Evolutionary conservation across 2,329 filamentous ascomycete species (phyloP), one percentile per base, ranked within the genome.

Genomic region (Aschersonia sp.): DNA sequence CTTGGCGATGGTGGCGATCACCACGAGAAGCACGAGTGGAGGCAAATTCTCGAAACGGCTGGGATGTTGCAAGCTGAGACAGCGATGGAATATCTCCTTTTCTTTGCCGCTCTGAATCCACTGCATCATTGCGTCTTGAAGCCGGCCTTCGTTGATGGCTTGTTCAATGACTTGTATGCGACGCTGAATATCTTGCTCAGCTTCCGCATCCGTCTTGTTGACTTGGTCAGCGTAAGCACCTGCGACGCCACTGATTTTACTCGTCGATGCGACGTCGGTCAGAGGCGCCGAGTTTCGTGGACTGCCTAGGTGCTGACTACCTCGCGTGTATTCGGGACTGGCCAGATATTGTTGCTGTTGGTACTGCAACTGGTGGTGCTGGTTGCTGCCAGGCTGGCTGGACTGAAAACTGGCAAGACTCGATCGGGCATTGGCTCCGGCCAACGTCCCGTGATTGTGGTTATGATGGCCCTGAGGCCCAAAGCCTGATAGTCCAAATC

Each of bases 61-160:
- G 0, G 66, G 60, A 4, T 62, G 60, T 48, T 65, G 66, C 4
- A 61, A 58, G 51, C 63, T 62, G 9, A 69, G 55, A 51, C 65
- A 65, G 32, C 62, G 63, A 32, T 74, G 69, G 61, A 83, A 85
- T 46, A 84, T 74, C 51, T 80, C 75, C 50, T 80, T 72, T 58
- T 80, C 74, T 35, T 75, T 72, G 12, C 72, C 74, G 54, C 74
- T 74, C 62, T 85, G 80, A 48, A 84, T 74, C 80, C 80, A 84
- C 51, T 75, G 74, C 49, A 84, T 72, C 59, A 82, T 72, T 42
- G 77, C 81, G 47, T 77, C 73, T 56, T 84, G 80, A 48, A 75
- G 73, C 38, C 76, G 73, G 29, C 76, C 77, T 31, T 75, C 71
- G 38, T 73, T 69, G 65, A 92, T 79, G 43, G 80, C 66, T 45